These are phyloP conservation scores for Nannochloropsis salina DNA, from an alignment of 108 stramenopile genomes.

Conservation along the genomic window DNA sequence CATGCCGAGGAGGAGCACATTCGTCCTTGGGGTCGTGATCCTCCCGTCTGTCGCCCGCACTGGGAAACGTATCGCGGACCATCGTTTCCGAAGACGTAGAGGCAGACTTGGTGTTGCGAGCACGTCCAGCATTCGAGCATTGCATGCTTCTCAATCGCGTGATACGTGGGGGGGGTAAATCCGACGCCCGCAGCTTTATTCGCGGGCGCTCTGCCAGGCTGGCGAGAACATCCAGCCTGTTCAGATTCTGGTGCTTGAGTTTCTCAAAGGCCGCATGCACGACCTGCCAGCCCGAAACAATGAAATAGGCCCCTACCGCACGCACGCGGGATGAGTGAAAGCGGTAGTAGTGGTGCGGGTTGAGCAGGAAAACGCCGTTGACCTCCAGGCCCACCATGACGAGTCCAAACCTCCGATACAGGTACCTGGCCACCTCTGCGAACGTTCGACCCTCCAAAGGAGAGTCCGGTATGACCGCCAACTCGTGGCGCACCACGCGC, in stretches of 20 bases:
- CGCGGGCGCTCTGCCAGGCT: background rate
- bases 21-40: background rate
- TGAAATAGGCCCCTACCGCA: background rate
- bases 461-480: background rate
- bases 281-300: background rate
- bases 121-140: background rate
- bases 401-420: background rate
- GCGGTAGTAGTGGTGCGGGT: background rate
- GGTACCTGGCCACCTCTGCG: background rate
- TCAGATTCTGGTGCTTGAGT: background rate
- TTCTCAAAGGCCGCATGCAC: background rate
- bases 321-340: background rate
- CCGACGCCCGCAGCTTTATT: background rate
- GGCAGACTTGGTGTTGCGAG: background rate
- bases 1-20: background rate
- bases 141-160: background rate
- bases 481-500: background rate
- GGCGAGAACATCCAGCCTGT: background rate
- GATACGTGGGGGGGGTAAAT: background rate
- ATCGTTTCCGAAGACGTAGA: too few species aligned
- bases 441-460: background rate
- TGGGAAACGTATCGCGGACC: too few species aligned
- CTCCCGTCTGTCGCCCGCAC: background rate
- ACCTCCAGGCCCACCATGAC: background rate
- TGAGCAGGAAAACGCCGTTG: conserved; percentile 7